Evolutionary conservation across 495 filamentous ascomycete species (phyloP), one percentile per base, ranked within the genome.

Genomic region (Aspergillus conjunctus): DNA sequence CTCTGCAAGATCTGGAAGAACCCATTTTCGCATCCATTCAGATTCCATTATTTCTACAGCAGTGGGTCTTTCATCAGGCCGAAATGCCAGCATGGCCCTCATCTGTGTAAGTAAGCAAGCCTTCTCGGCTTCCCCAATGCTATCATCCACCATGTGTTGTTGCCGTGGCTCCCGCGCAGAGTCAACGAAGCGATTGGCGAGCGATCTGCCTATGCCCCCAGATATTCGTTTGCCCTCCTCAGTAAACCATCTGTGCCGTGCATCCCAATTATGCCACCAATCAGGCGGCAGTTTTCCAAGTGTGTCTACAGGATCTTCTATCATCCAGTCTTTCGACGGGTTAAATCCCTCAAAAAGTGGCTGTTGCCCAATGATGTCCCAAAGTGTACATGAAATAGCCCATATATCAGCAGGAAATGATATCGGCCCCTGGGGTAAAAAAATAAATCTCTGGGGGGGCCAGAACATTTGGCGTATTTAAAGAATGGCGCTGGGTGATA

Each of bases 91-190:
- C 64, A 66, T 69, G 14, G 5, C 49, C 45, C 33, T 64, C 10
- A 65, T 43, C 64, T 64, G 61, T 8, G n/a, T 30, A 8, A 63
- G 9, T 12, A 67, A 53, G 26, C 56, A 59, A 57, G 7, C 45
- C 43, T 61, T 59, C 77, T 81, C 48, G 71, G 77, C 11, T 77
- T 85, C 65, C 79, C 79, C 57, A 73, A 73, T 56, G 81, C 75
- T 5, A 2, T 26, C 62, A 73, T 81, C 64, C 70, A 78, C 34
- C 64, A 62, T 14, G 74, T 76, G 51, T 73, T 72, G 60, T 66
- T 71, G 60, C 63, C 57, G n/a, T 18, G 64, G 63, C 45, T 67
- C 37, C 32, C 66, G 50, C 12, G 66, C 43, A 15, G 32, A 54
- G 54, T 62, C 37, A 31, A 39, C 14, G 44, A 69, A 66, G 2